phyloP scores from a whole-genome alignment of 2,329 filamentous ascomycete genomes.

The Setomelanomma holmii region DNA sequence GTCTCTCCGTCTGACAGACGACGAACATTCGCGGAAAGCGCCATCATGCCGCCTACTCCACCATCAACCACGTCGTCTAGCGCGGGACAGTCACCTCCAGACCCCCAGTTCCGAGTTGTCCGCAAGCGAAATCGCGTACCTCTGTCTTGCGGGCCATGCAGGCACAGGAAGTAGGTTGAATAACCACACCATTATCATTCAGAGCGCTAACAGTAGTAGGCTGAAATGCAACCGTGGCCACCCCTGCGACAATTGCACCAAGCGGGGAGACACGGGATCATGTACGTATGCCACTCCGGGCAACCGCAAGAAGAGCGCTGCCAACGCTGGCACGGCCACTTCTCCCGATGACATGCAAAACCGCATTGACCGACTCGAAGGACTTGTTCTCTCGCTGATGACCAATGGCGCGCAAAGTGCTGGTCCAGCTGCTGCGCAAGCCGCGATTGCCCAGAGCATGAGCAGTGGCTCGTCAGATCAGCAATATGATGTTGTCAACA shows the following conservation, averaged over 20 bases:
- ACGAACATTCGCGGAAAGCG: not conserved
- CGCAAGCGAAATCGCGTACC: slow-evolving; percentile 92
- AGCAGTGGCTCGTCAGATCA: slow-evolving; percentile 49
- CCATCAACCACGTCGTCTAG: slow-evolving; percentile 79
- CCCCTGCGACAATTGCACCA: slow-evolving; percentile 94
- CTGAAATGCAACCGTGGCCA: slow-evolving; percentile 92
- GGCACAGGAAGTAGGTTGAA: slow-evolving; percentile 80
- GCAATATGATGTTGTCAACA: slow-evolving; percentile 60
- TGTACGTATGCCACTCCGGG: slow-evolving; percentile 80
- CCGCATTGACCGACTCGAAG: slow-evolving; percentile 92
- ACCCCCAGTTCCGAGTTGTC: slow-evolving; percentile 85
- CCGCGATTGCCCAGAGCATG: slow-evolving; percentile 60
- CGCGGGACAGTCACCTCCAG: slow-evolving; percentile 81
- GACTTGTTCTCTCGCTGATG: slow-evolving; percentile 91
- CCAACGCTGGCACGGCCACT: slow-evolving; percentile 63
- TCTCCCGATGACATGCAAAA: slow-evolving; percentile 97
- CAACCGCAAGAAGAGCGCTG: slow-evolving; percentile 73
- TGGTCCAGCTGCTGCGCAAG: slow-evolving; percentile 65
- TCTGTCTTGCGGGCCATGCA: slow-evolving; percentile 88
- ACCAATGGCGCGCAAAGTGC: slow-evolving; percentile 76
- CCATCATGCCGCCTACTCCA: slow-evolving; percentile 74
- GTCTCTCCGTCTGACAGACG: slow-evolving; percentile 11
- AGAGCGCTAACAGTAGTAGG: slow-evolving; percentile 47
- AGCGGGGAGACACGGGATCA: slow-evolving; percentile 78
- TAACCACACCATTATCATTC: not conserved